A percentile compares a stretch with the other conserved stretches of the same genome.
These are phyloP conservation scores for Pestalotiopsis sp. DNA, from an alignment of 2,329 filamentous ascomycete genomes.

Conservation along the genomic window DNA sequence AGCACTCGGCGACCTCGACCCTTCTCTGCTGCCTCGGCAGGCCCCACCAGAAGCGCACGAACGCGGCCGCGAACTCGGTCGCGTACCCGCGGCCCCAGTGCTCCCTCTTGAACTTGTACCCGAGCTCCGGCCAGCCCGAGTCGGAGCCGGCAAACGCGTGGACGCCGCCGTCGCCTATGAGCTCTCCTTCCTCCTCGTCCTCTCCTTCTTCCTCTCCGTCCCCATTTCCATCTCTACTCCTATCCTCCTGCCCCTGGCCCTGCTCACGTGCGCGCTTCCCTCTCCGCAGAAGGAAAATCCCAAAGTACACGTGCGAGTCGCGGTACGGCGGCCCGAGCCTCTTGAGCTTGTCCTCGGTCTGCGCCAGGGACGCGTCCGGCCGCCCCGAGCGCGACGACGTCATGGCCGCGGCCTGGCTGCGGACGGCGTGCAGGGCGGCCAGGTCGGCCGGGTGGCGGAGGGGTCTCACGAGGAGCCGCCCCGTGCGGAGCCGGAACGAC, in stretches of 20 bases:
- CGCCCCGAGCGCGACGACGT: background rate
- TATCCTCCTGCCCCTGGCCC: too few relatives aligned
- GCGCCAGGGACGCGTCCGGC: background rate
- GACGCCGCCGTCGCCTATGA: conserved; percentile 40
- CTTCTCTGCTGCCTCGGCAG: background rate
- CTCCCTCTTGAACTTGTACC: conserved; percentile 13
- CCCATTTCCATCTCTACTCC: too few relatives aligned
- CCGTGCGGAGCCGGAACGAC: background rate
- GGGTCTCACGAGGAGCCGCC: background rate
- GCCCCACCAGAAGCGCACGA: conserved; percentile 9
- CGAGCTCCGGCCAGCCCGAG: conserved; percentile 13
- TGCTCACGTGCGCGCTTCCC: too few relatives aligned
- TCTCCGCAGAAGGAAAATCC: background rate
- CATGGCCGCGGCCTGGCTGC: conserved; percentile 2
- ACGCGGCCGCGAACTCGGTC: conserved; percentile 7
- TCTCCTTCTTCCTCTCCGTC: conserved; percentile 28
- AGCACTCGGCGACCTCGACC: background rate
- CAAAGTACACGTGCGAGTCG: conserved; percentile 7
- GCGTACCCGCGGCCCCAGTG: conserved; percentile 12
- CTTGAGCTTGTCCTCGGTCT: conserved; percentile 4
- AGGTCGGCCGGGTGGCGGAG: background rate
- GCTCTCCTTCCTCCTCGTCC: conserved; percentile 37
- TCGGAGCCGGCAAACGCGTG: conserved; percentile 10
- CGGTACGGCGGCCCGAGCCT: background rate
- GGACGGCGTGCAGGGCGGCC: background rate